Percentiles rank a stretch among this genome's conserved stretches.
These are phyloP conservation scores for Micractinium conductrix DNA, from an alignment of 139 green algal genomes.

Conservation along the genomic window DNA sequence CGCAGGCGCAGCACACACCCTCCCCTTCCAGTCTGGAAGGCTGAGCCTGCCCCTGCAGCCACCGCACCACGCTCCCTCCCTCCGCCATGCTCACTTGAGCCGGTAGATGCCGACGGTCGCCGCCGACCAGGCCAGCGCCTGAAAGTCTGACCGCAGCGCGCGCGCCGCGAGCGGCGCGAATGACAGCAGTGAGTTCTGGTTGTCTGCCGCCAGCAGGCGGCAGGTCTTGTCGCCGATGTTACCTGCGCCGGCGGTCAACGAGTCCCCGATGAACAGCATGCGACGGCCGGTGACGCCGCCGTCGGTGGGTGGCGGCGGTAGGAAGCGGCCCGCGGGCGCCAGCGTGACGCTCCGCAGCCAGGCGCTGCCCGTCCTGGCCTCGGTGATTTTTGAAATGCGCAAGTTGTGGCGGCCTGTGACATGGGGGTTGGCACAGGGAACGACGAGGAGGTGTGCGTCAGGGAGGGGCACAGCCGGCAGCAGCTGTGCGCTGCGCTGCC, in stretches of 20 bases:
- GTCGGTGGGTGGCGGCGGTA: not conserved
- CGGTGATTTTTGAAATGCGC: not conserved
- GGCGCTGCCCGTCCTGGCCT: not conserved
- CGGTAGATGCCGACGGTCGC: not conserved
- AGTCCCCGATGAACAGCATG: constrained; percentile 10
- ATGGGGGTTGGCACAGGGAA: no score
- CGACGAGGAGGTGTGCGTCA: no score
- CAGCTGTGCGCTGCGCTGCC: no score
- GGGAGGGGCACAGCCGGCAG: no score
- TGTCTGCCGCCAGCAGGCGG: not conserved
- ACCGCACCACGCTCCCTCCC: no score
- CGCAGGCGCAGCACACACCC: no score
- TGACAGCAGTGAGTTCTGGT: not conserved
- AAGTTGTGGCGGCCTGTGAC: not conserved
- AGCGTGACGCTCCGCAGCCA: not conserved
- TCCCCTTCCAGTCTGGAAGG: no score
- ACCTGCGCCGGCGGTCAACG: not conserved
- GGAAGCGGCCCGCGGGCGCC: not conserved
- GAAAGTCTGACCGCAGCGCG: not conserved
- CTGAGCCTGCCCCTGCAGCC: no score
- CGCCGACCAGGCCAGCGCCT: not conserved
- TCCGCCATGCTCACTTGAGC: no score
- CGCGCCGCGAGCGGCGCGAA: not conserved
- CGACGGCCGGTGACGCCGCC: not conserved
- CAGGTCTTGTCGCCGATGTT: not conserved